Base-by-base conservation (phyloP, 345 rosid species). In the Euphorbia peplus region DNA sequence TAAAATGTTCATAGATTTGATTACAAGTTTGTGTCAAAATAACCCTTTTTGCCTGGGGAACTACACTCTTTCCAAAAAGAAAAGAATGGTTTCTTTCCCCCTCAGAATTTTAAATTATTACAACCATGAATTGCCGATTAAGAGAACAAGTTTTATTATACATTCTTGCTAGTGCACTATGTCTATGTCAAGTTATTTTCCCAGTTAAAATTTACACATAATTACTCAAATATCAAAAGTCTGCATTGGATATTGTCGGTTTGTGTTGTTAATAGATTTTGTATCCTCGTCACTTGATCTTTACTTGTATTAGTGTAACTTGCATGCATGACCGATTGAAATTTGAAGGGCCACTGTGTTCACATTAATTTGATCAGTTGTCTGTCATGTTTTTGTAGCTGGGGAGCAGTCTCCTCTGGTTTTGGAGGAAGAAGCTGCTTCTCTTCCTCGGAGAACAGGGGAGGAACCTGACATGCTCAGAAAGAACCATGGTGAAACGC, bases 401-500 rank as follows among this genome's bases (percentile, higher is more conserved):
- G 83, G 63, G 52, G 70, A 59, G 69, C 80, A 78, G 53, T 83
- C 83, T 72, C 78, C 76, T 57, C 56, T 71, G 59, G 70, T 70
- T 70, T 47, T 63, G 55, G 86, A 73, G 76, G 80, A 84, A 79
- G 89, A 77, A 54, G 75, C 77, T 64, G 83, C 78, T 70, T 76
- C 87, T 26, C 75, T 77, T 68, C 78, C 50, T 37, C 77, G 42
- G 39, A 78, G 73, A 48, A 82, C 32, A 62, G 80, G 73, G 75
- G 85, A 88, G 4, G 87, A 77, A 44, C 76, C 76, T 9, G 79
- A 79, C 67, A 59, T 78, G 24, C 80, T 75, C 64, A 81, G 57
- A 67, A 83, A 82, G 84, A 84, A 82, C 74, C 81, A 79, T 15
- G 79, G 76, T 61, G 80, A 78, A 63, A 71, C 74, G 59, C 87